These are phyloP conservation scores for Haplosporangium sp. DNA, from an alignment of 371 early-diverging fungal species.

Conservation along the genomic window DNA sequence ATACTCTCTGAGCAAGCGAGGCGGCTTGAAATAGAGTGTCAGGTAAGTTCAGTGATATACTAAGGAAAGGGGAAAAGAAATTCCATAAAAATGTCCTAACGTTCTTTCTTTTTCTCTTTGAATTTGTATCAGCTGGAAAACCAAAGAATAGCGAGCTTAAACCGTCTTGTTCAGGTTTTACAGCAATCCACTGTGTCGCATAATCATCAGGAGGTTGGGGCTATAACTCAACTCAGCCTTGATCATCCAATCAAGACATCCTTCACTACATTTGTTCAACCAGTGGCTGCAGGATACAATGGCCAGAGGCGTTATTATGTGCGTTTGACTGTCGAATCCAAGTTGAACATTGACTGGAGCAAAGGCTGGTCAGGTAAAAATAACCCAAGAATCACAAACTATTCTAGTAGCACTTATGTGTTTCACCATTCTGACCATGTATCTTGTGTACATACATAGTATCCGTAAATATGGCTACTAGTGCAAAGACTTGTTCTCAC, in stretches of 20 bases:
- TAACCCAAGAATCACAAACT: neutral
- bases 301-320: conserved; percentile 12
- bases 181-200: conserved; percentile 16
- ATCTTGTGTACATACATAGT: neutral
- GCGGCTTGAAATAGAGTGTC: conserved; percentile 21
- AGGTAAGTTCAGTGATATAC: conserved; percentile 2
- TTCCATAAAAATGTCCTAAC: neutral
- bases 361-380: conserved; percentile 39
- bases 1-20: conserved; percentile 21
- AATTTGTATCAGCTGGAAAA: conserved; percentile 22
- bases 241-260: conserved; percentile 1
- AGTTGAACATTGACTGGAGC: conserved; percentile 32
- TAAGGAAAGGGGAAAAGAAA: neutral
- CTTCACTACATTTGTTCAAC: conserved; percentile 18
- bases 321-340: conserved; percentile 11
- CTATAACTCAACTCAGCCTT: neutral
- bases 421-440: too few relatives aligned
- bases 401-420: too few relatives aligned
- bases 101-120: neutral
- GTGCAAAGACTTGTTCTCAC: neutral
- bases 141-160: conserved; percentile 26
- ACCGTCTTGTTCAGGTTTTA: conserved; percentile 22
- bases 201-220: neutral
- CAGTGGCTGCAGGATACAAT: conserved; percentile 3
- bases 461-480: neutral